Base-by-base conservation (phyloP, 305 asterid genomes). In the Solanum hybrid region DNA sequence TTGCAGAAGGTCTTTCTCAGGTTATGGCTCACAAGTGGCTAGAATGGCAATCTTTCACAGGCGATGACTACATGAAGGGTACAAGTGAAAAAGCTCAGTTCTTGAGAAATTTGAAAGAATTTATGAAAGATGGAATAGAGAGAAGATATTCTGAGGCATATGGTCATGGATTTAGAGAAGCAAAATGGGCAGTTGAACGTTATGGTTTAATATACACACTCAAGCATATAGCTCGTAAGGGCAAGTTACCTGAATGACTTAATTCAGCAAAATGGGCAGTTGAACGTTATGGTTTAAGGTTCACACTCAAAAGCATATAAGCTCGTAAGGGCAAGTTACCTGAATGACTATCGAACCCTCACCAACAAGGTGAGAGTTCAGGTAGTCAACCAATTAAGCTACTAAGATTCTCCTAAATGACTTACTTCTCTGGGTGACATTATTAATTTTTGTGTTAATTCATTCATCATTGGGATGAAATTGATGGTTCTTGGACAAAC, bases 1-100 rank as follows among this genome's bases (percentile, higher is more conserved):
- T 94, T 5, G 95, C 92, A 87, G 97, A 94, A 91, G 97, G 97
- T 35, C 94, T 94, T 34, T 94, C 94, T 77, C 95, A 94, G 79
- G 96, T 94, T 26, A 91, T 94, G 5, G 95, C 95, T 13, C 90
- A 93, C 40, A 92, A 92, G 94, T 94, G 96, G 96, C 89, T 94
- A 87, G 96, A 94, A 90, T 94, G 94, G 66, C 66, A 69, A 64
- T 66, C 88, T 26, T 86, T 86, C 31, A 36, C 56, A 2, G 88
- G 66, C 22, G 4, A 86, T 35, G 81, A 86, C 40, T 5, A 51
- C 31, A 69, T 86, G 88, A 35, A n/a, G 26, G 36, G 80, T 86
- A 38, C 56, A 69, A 72, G 37, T 69, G 81, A 69, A 35, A 69
- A 86, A 38, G 20, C 64, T 35, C 80, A 35, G 26, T 86, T 86